These are phyloP conservation scores for Pestalotiopsis sp. DNA, from an alignment of 2,329 filamentous ascomycete species.

Conservation along the genomic window DNA sequence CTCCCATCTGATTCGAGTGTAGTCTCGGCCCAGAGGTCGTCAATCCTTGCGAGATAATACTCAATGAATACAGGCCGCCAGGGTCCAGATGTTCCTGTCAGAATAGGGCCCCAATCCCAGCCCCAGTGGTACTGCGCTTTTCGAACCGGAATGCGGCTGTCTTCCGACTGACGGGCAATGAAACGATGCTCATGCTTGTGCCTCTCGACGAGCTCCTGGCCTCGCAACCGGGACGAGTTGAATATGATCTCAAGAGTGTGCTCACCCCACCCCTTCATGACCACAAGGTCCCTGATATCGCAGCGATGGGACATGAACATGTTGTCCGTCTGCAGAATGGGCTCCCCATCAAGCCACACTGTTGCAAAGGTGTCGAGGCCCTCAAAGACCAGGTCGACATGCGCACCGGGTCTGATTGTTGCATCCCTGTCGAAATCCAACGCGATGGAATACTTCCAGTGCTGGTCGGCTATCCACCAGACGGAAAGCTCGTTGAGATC, in stretches of 20 bases:
- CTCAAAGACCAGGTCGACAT: conserved; percentile 54
- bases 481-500: conserved; percentile 12
- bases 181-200: conserved; percentile 58
- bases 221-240: conserved; percentile 54
- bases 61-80: conserved; percentile 72
- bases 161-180: conserved; percentile 51
- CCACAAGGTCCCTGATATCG: conserved; percentile 46
- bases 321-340: conserved; percentile 60
- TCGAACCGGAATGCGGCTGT: conserved; percentile 51
- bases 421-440: background rate
- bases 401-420: background rate
- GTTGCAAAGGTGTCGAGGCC: conserved; percentile 67
- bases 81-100: conserved; percentile 60
- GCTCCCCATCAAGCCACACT: conserved; percentile 55
- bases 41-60: conserved; percentile 59
- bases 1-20: conserved; percentile 38
- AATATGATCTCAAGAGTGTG: conserved; percentile 61
- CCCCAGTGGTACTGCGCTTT: conserved; percentile 74
- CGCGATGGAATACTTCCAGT: conserved; percentile 1
- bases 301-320: conserved; percentile 66
- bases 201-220: conserved; percentile 52
- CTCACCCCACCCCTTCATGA: conserved; percentile 18
- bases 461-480: conserved; percentile 5
- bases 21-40: conserved; percentile 55
- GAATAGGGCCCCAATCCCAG: conserved; percentile 71